Evolutionary conservation across 352 stramenopile species (phyloP).

Genomic region (Saprolegnia parasitica): DNA sequence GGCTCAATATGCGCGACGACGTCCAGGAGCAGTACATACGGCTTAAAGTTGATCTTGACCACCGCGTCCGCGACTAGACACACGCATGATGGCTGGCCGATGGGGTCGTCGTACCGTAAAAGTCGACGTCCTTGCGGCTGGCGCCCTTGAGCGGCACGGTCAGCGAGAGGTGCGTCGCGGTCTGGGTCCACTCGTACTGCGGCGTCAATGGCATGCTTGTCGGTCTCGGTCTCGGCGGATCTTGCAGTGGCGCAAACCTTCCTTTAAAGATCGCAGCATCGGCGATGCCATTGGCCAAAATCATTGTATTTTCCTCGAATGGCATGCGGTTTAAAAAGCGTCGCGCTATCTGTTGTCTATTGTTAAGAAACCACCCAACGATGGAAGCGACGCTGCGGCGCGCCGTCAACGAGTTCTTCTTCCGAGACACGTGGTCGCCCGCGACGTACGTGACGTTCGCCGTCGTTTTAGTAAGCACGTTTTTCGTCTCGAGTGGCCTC

Average conservation of each 20-base stretch:
- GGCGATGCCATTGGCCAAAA: background rate
- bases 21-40: constrained; percentile 73
- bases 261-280: background rate
- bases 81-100: background rate
- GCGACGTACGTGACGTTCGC: constrained; percentile 15
- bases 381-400: constrained; percentile 23
- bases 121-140: constrained; percentile 46
- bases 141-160: constrained; percentile 49
- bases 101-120: constrained; percentile 50
- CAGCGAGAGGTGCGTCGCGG: constrained; percentile 44
- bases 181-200: constrained; percentile 62
- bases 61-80: constrained; percentile 64
- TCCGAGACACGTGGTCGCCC: constrained; percentile 19
- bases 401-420: constrained; percentile 26
- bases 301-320: background rate
- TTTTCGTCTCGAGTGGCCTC: constrained; percentile 20
- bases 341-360: background rate
- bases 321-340: too few species aligned
- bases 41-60: constrained; percentile 71
- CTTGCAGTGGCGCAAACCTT: background rate
- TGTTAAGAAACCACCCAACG: background rate
- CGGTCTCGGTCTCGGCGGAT: background rate
- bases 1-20: constrained; percentile 48
- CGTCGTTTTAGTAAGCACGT: constrained; percentile 10
- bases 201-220: constrained; percentile 55